Percentiles rank a stretch among this genome's conserved stretches.
phyloP scores from a whole-genome alignment of 2,329 filamentous ascomycete genomes.

The Tolypocladium album region DNA sequence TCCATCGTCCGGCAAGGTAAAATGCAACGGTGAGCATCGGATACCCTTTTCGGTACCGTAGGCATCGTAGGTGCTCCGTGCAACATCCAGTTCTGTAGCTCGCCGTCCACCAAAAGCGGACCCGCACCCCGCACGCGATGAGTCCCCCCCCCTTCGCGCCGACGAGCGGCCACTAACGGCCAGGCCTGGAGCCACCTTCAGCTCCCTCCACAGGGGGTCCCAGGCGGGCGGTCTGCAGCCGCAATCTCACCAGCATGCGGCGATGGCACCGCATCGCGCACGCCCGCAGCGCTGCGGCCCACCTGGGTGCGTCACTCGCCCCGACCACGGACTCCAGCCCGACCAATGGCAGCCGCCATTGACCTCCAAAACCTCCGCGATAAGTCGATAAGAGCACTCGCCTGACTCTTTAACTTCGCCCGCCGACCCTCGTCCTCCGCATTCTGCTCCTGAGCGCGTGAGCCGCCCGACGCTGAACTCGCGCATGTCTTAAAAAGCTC shows the following conservation, averaged over 20 bases:
- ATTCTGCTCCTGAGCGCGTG: neutral
- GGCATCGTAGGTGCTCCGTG: no score
- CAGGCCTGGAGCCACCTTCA: neutral
- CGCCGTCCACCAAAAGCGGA: no score
- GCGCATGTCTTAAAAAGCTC: neutral
- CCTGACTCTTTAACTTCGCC: neutral
- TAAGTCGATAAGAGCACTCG: conserved; percentile 1
- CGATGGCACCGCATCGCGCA: neutral
- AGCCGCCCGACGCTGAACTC: neutral
- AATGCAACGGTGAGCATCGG: no score
- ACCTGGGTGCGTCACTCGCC: neutral
- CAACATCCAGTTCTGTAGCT: no score
- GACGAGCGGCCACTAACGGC: neutral
- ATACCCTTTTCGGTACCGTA: no score
- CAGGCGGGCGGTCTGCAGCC: neutral
- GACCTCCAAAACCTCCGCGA: neutral
- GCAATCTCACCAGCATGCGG: neutral
- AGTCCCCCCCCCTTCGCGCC: neutral
- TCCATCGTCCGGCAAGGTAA: no score
- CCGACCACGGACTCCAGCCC: neutral
- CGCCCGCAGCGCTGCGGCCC: neutral
- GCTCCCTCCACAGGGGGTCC: neutral
- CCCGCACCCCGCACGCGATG: neutral
- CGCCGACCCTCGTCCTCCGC: neutral
- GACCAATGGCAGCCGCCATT: neutral